Percentiles rank a stretch among this genome's conserved stretches.
These are phyloP conservation scores for Blastobotrys peoriensis DNA, from an alignment of 805 yeast species.

Conservation along the genomic window DNA sequence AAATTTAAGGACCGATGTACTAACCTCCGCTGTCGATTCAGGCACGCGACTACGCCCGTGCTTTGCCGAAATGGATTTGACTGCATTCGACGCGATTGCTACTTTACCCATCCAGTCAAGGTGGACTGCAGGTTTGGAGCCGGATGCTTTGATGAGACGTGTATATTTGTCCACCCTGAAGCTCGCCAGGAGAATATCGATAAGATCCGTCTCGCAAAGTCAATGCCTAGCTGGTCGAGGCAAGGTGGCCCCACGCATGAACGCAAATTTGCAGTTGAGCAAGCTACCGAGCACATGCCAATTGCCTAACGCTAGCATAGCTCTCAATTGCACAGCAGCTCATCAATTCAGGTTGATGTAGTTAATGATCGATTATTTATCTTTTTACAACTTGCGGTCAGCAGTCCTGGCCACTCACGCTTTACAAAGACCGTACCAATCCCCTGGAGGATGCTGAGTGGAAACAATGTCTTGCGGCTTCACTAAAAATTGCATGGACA, in stretches of 20 bases:
- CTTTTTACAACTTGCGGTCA: not conserved
- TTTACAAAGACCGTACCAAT: slow-evolving; percentile 24
- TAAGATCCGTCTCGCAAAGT: slow-evolving; percentile 15
- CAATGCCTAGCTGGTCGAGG: slow-evolving; percentile 2
- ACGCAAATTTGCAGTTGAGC: slow-evolving; percentile 62
- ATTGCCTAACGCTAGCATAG: slow-evolving; percentile 4
- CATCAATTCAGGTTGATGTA: not conserved
- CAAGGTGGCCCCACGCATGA: slow-evolving; percentile 40
- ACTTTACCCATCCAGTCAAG: slow-evolving; percentile 72
- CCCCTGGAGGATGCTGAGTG: slow-evolving; percentile 22
- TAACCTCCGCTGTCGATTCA: slow-evolving; percentile 68
- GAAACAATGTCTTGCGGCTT: slow-evolving; percentile 18
- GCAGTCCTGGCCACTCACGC: too few relatives aligned
- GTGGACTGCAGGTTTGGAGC: slow-evolving; percentile 77
- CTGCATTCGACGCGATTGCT: slow-evolving; percentile 76
- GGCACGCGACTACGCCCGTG: slow-evolving; percentile 73
- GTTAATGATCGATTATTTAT: not conserved
- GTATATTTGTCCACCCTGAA: slow-evolving; percentile 75
- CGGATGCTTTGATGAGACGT: slow-evolving; percentile 63
- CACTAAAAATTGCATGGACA: slow-evolving; percentile 33
- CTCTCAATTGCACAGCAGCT: not conserved
- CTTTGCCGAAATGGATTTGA: slow-evolving; percentile 77
- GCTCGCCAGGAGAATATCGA: slow-evolving; percentile 42
- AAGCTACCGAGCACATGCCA: slow-evolving; percentile 14
- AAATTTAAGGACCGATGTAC: slow-evolving; percentile 73